Conservation (phyloP, 371 early-diverging fungal species). For the Mucor ambiguus region DNA sequence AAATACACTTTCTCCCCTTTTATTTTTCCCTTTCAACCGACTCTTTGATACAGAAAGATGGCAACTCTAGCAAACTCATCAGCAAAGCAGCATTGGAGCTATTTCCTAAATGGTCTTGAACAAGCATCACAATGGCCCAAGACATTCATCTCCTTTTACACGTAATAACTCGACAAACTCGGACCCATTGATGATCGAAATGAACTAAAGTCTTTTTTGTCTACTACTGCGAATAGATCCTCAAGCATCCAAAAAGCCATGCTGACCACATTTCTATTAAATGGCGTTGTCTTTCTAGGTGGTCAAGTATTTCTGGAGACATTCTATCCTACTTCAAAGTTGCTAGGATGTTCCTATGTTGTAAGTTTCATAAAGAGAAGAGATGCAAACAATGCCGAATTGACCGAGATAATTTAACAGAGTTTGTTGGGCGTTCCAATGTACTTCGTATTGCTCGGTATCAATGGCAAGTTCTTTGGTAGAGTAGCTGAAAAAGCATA, state of each 20-base stretch:
- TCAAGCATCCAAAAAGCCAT: conserved; percentile 37
- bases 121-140: conserved; percentile 48
- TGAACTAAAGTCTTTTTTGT: not conserved
- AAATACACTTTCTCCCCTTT: not conserved
- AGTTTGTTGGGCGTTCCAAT: conserved; percentile 36
- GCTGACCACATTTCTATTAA: conserved; percentile 35
- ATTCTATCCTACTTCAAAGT: conserved; percentile 25
- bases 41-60: conserved; percentile 9
- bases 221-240: conserved; percentile 24
- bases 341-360: conserved; percentile 41
- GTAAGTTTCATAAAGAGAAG: conserved; percentile 25
- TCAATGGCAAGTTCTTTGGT: conserved; percentile 45
- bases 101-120: conserved; percentile 41
- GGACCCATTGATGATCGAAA: not conserved
- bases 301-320: conserved; percentile 35
- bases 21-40: not conserved
- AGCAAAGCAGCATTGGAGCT: conserved; percentile 30
- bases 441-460: conserved; percentile 36
- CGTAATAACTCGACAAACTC: conserved; percentile 23
- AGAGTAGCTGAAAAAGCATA: conserved; percentile 43
- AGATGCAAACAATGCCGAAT: not conserved
- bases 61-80: conserved; percentile 28
- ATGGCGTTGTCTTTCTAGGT: conserved; percentile 45
- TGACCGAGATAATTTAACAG: conserved; percentile 19
- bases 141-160: conserved; percentile 37